phyloP scores from a whole-genome alignment of 2,329 filamentous ascomycete species.

The Clathrospora elynae region DNA sequence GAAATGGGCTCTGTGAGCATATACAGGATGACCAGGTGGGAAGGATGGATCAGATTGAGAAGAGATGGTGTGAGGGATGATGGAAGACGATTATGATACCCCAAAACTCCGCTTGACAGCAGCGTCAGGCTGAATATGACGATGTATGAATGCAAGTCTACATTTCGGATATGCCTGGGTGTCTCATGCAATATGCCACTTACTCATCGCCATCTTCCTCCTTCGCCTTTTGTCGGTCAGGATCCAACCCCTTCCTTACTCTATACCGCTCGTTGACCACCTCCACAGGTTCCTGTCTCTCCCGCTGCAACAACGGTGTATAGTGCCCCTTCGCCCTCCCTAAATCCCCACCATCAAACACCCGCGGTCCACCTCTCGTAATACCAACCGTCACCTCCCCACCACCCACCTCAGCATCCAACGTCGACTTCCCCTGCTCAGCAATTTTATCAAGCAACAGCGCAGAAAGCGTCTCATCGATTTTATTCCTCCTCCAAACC shows the following conservation, averaged over 20 bases:
- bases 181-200: neutral
- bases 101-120: no score
- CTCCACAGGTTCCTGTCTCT: conserved; percentile 63
- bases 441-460: conserved; percentile 70
- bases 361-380: conserved; percentile 51
- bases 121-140: no score
- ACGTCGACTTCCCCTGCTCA: conserved; percentile 42
- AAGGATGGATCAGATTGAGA: neutral
- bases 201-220: conserved; percentile 44
- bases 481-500: conserved; percentile 81
- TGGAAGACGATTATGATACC: conserved; percentile 3
- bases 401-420: conserved; percentile 20
- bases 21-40: no score
- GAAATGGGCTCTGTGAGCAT: no score
- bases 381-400: conserved; percentile 22
- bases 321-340: conserved; percentile 63
- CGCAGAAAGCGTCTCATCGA: conserved; percentile 84
- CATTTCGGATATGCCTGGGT: no score
- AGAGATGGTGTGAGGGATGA: neutral
- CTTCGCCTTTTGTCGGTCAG: conserved; percentile 10
- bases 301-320: conserved; percentile 60
- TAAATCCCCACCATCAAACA: conserved; percentile 64
- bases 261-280: conserved; percentile 67
- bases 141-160: no score
- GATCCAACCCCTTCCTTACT: conserved; percentile 54